A percentile compares a stretch with the other conserved stretches of the same genome.
Conservation (phyloP, 306 rosid genomes). For the Vigna hirtella region DNA sequence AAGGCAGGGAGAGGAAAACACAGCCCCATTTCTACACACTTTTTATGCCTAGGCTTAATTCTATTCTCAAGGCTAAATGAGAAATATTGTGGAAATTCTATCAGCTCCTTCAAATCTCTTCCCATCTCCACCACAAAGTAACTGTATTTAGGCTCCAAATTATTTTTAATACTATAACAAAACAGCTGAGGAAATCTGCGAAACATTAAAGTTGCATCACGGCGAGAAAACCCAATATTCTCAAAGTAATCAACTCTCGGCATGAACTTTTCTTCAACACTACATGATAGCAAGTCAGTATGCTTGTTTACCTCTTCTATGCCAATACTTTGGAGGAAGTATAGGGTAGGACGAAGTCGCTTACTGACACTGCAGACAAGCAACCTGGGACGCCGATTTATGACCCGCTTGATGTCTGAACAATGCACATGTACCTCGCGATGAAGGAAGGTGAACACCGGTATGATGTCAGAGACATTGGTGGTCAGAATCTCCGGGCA, state of each 20-base stretch:
- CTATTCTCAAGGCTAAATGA: conserved; percentile 89
- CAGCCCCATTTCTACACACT: conserved; percentile 81
- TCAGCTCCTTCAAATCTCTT: conserved; percentile 84
- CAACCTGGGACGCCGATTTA: conserved; percentile 88
- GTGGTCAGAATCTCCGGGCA: conserved; percentile 81
- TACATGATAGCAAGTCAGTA: conserved; percentile 73
- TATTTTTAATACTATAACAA: conserved; percentile 70
- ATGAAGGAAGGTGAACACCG: conserved; percentile 79
- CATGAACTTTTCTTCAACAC: conserved; percentile 79
- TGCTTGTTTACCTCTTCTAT: conserved; percentile 70
- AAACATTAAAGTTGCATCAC: conserved; percentile 65
- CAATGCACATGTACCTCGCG: conserved; percentile 69
- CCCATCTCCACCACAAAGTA: conserved; percentile 94
- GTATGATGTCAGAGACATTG: conserved; percentile 61
- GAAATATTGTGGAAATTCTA: conserved; percentile 83
- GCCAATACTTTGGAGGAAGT: conserved; percentile 91
- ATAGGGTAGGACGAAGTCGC: conserved; percentile 88
- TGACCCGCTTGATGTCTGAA: conserved; percentile 60
- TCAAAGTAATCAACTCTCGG: conserved; percentile 79
- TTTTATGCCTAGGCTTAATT: conserved; percentile 84
- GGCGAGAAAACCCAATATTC: conserved; percentile 70
- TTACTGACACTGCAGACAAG: conserved; percentile 68
- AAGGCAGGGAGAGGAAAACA: conserved; percentile 78
- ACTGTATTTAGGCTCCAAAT: conserved; percentile 80
- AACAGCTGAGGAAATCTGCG: conserved; percentile 86